Evolutionary conservation across 2,329 filamentous ascomycete species (phyloP).

Genomic region (Fusarium camptoceras): DNA sequence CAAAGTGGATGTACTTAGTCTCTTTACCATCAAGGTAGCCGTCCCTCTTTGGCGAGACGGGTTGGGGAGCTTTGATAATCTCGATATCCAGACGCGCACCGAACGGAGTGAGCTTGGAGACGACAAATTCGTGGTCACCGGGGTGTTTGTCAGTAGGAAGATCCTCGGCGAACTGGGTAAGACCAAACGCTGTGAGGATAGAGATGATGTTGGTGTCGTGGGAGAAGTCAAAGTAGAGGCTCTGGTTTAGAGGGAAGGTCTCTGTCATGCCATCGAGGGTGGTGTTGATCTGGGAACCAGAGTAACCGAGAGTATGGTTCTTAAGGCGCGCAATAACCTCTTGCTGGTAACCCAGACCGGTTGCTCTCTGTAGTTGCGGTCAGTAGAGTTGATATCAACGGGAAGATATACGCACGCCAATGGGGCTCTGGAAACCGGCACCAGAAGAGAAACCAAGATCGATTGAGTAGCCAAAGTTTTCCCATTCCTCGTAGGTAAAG

Average conservation of each 20-base stretch:
- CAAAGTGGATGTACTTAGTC: slow-evolving; percentile 78
- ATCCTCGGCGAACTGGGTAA: slow-evolving; percentile 73
- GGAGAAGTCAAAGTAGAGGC: slow-evolving; percentile 80
- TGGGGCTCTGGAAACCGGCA: slow-evolving; percentile 72
- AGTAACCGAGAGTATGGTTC: slow-evolving; percentile 72
- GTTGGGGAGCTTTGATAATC: slow-evolving; percentile 74
- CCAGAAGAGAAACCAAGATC: slow-evolving; percentile 74
- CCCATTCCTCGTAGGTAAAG: slow-evolving; percentile 81
- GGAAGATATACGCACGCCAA: slow-evolving; percentile 59
- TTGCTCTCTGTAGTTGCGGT: slow-evolving; percentile 62
- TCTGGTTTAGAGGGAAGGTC: slow-evolving; percentile 80
- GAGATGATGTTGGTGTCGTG: slow-evolving; percentile 81
- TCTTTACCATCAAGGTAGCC: slow-evolving; percentile 64
- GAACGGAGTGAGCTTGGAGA: slow-evolving; percentile 77
- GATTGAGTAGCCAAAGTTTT: slow-evolving; percentile 76
- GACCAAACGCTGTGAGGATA: slow-evolving; percentile 77
- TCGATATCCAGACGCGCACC: slow-evolving; percentile 80
- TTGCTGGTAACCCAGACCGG: slow-evolving; percentile 79
- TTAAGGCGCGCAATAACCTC: slow-evolving; percentile 78
- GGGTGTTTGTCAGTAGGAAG: slow-evolving; percentile 68
- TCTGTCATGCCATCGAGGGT: slow-evolving; percentile 74
- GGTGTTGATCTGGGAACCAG: slow-evolving; percentile 72
- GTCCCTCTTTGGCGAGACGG: slow-evolving; percentile 66
- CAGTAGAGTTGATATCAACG: background rate
- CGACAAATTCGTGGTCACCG: slow-evolving; percentile 70